These are phyloP conservation scores for Saccharomycodes ludwigii DNA, from an alignment of 805 yeast genomes.

Conservation along the genomic window DNA sequence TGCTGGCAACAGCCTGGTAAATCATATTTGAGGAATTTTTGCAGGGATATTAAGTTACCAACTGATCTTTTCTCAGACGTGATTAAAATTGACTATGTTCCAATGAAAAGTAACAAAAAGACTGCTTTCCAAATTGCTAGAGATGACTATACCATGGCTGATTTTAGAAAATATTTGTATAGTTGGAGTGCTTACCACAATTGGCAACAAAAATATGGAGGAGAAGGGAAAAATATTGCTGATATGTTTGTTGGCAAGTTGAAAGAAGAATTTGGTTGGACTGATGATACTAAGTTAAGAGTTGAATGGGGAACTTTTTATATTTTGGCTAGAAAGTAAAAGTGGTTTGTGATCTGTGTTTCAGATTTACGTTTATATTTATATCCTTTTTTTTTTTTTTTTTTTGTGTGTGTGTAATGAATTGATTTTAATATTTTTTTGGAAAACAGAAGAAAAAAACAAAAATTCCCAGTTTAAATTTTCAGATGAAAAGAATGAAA, in stretches of 20 bases:
- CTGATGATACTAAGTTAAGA: slow-evolving; percentile 28
- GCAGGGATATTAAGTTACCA: slow-evolving; percentile 34
- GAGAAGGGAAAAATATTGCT: slow-evolving; percentile 31
- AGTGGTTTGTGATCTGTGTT: not conserved
- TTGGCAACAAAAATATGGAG: slow-evolving; percentile 35
- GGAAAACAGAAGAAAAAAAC: too few species aligned
- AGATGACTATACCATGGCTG: slow-evolving; percentile 32
- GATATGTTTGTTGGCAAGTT: slow-evolving; percentile 35
- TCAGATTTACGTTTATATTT: not conserved
- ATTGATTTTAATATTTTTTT: too few species aligned
- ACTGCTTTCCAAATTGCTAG: slow-evolving; percentile 27
- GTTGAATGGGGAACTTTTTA: slow-evolving; percentile 47
- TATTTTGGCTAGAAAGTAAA: slow-evolving; percentile 31
- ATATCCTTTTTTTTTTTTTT: too few species aligned
- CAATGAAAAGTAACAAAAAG: slow-evolving; percentile 12
- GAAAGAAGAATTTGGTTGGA: slow-evolving; percentile 33
- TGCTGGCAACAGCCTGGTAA: slow-evolving; percentile 70
- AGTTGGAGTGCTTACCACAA: slow-evolving; percentile 62
- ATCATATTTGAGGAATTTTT: slow-evolving; percentile 30
- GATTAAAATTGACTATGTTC: slow-evolving; percentile 23
- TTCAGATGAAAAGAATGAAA: too few species aligned
- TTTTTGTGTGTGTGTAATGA: too few species aligned
- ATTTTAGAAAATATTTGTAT: slow-evolving; percentile 36
- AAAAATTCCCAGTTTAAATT: too few species aligned
- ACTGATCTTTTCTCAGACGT: slow-evolving; percentile 30